Percentiles rank a stretch among this genome's conserved stretches.
Conservation (phyloP, 768 basidiomycete species). For the Sporobolomyces roseus region DNA sequence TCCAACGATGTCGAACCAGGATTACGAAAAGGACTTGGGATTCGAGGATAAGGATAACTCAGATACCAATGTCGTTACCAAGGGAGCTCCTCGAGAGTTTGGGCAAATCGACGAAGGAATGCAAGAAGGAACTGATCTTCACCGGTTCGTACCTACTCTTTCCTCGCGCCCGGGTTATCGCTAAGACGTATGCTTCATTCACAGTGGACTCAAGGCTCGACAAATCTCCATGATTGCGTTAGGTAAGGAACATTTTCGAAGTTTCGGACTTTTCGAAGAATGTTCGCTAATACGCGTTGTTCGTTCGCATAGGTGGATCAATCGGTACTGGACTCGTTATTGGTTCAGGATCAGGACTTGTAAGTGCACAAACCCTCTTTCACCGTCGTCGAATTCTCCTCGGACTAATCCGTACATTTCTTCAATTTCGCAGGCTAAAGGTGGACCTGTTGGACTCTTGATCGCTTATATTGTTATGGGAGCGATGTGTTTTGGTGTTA, state of each 20-base stretch:
- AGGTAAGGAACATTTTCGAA: background rate
- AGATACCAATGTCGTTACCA: background rate
- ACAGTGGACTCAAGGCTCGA: conserved; percentile 24
- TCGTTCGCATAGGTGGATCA: conserved; percentile 3
- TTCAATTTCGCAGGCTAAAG: background rate
- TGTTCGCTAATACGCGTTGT: background rate
- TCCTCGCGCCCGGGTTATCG: no score
- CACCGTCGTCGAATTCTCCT: no score
- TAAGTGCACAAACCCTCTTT: no score
- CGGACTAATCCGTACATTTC: no score
- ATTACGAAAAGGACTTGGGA: conserved; percentile 17
- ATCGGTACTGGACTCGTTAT: conserved; percentile 33
- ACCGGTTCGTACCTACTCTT: no score
- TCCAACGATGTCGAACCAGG: background rate
- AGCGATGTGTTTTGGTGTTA: background rate
- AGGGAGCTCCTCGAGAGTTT: background rate
- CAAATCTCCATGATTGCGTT: conserved; percentile 35
- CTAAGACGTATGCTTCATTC: no score
- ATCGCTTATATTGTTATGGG: conserved; percentile 21
- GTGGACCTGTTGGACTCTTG: conserved; percentile 36
- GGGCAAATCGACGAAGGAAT: conserved; percentile 28
- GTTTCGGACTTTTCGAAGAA: background rate
- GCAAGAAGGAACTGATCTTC: conserved; percentile 9
- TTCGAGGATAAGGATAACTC: conserved; percentile 12
- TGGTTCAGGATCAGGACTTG: conserved; percentile 18